Evolutionary conservation across 768 basidiomycete genomes (phyloP), one percentile per base, ranked within the genome.

Genomic region (Tulasnella sp.): DNA sequence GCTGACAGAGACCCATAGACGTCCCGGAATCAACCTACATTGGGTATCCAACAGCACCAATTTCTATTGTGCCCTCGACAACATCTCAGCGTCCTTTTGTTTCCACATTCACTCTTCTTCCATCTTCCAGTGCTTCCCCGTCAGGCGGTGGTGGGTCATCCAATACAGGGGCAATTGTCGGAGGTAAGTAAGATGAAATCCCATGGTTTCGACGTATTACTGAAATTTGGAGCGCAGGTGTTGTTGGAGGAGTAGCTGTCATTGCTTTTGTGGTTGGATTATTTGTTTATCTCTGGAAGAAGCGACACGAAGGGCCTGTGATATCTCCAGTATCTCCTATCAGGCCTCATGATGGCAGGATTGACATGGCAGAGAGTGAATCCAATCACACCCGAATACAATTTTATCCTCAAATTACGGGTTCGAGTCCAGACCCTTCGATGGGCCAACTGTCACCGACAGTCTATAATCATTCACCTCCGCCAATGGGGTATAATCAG

Each of bases 1-100:
- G n/a, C 20, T 48, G 19, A 27, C 28, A 10, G n/a, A 16, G n/a
- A n/a, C 9, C 44, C 9, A 27, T 31, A 16, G 12, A 15, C 13
- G 49, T 39, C 15, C 40, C 49, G 19, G 49, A 51, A 16, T 51
- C 49, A 16, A 51, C 49, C 8, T 51, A 51, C n/a, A 19, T 19
- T 32, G 49, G 49, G 8, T 42, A 39, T 13, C 49, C 49, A 10
- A 51, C 49, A 20, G 49, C 49, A 2, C 41, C 25, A 29, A 19
- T 43, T 20, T 29, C n/a, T 20, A 7, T 31, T 2, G 24, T n/a
- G n/a, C 27, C 39, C 5, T 40, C 39, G 9, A 42, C 37, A 12
- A 10, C 25, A 4, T 39, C 13, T 20, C n/a, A 19, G 8, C 20
- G 27, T 5, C n/a, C 27, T 8, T 13, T 13, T 42, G 43, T 25